Evolutionary conservation across 805 yeast species (phyloP), one percentile per base, ranked within the genome.

Genomic region (Saccharomycopsis amapae): DNA sequence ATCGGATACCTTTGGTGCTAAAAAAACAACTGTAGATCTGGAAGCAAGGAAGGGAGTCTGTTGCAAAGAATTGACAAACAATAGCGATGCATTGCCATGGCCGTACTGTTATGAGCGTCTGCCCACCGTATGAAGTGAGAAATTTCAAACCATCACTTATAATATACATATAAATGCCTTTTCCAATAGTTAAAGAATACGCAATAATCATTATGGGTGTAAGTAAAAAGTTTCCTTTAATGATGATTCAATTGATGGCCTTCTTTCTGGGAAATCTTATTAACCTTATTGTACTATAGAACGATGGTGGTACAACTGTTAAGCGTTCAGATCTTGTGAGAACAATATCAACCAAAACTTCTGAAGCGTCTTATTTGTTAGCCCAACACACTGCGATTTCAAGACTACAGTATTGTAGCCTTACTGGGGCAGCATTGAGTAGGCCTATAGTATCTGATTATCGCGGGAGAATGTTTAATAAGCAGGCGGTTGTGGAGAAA

Each of bases 381-480:
- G 19, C 25, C 19, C 44, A 45, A 22, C 20, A 38, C 24, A 25
- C 42, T 22, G 22, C 23, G 20, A 17, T 26, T 24, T 34, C 20
- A 7, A 42, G 28, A 35, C 33, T 49, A 43, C 12, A 53, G 39
- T 24, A 9, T 41, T 85, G 94, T 57, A 59, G 64, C 4, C 48
- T 69, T 31, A 70, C 68, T 22, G 72, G 55, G 36, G 68, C 58
- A 47, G 68, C 52, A 53, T 65, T 85, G 17, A 51, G 54, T n/a
- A 56, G 55, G 4, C 82, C 81, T 0, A 63, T 85, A 1, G 81
- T 82, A 1, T 73, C 85, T 28, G 95, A 87, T 60, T 79, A 68
- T 57, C 64, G 64, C 41, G 96, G 96, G 0, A 58, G 66, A 25
- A 56, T 87, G 3, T 83, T 72, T 60, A 75, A 80, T 52, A 84